phyloP scores from a whole-genome alignment of 805 yeast genomes.

The Dipodascus albidus region DNA sequence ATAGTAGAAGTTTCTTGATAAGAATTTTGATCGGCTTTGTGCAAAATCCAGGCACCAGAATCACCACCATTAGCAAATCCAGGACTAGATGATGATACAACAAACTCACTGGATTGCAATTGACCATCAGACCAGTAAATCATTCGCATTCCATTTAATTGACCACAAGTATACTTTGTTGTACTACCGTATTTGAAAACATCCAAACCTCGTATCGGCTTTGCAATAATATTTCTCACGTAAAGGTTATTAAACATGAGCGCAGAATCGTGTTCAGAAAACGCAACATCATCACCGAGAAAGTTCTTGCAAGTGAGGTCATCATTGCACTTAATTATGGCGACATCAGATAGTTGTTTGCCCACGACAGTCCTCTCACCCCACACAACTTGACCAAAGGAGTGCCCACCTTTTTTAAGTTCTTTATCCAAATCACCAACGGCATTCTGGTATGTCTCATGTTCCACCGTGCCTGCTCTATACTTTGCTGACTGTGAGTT shows the following conservation, averaged over 20 bases:
- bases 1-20: conserved; percentile 2
- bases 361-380: conserved; percentile 72
- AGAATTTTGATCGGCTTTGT: conserved; percentile 30
- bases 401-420: conserved; percentile 3
- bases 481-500: conserved; percentile 49
- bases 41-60: conserved; percentile 81
- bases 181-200: conserved; percentile 91
- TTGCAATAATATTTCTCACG: conserved; percentile 43
- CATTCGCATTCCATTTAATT: conserved; percentile 64
- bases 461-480: conserved; percentile 39
- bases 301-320: conserved; percentile 42
- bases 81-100: conserved; percentile 47
- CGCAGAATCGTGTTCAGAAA: conserved; percentile 64
- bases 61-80: conserved; percentile 92
- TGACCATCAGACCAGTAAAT: conserved; percentile 93
- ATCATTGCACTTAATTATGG: conserved; percentile 63
- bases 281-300: conserved; percentile 69
- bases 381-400: conserved; percentile 84
- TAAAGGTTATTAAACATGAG: conserved; percentile 70
- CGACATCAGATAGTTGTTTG: conserved; percentile 65
- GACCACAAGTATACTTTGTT: conserved; percentile 70
- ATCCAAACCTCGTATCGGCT: conserved; percentile 35
- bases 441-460: conserved; percentile 49
- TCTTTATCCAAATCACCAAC: conserved; percentile 19
- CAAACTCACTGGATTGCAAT: conserved; percentile 79